Base-by-base conservation (phyloP, 164 flowering plant genomes). In the Stephania cephalantha region DNA sequence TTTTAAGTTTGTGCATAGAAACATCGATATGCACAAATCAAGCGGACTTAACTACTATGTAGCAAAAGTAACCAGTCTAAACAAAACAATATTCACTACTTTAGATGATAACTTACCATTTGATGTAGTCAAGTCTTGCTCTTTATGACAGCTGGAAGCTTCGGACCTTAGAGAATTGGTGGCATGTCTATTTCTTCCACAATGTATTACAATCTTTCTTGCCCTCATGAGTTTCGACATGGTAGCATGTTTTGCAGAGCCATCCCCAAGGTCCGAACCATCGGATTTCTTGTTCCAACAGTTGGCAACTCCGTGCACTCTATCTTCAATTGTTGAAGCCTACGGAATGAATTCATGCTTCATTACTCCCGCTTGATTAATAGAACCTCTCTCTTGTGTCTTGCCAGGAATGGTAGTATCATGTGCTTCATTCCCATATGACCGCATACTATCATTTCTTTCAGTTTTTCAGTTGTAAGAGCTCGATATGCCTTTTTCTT, bases 161-260 rank as follows among this genome's bases (percentile, higher is more conserved):
- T n/a, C n/a, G n/a, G n/a, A n/a, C n/a, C n/a, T n/a, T n/a, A n/a
- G n/a, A n/a, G n/a, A n/a, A n/a, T n/a, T n/a, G n/a, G n/a, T n/a
- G n/a, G n/a, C n/a, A n/a, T n/a, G n/a, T n/a, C n/a, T n/a, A n/a
- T n/a, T n/a, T n/a, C n/a, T n/a, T n/a, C n/a, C n/a, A n/a, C n/a
- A n/a, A n/a, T n/a, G n/a, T n/a, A n/a, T n/a, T n/a, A n/a, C n/a
- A n/a, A n/a, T n/a, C n/a, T n/a, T 95, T 31, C 86, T 86, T 77
- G 93, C 93, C 78, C 88, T 89, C 76, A 84, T 74, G 29, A 79
- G 74, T 79, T 89, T 90, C 17, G 86, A 77, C 79, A 85, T 85
- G 79, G 84, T 77, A 61, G 79, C 73, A 55, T 72, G 80, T 75
- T 83, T 86, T 77, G 80, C 87, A 76, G 72, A 13, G 71, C 85